phyloP scores from a whole-genome alignment of 2,329 filamentous ascomycete species.

The Colletotrichum somersetense region DNA sequence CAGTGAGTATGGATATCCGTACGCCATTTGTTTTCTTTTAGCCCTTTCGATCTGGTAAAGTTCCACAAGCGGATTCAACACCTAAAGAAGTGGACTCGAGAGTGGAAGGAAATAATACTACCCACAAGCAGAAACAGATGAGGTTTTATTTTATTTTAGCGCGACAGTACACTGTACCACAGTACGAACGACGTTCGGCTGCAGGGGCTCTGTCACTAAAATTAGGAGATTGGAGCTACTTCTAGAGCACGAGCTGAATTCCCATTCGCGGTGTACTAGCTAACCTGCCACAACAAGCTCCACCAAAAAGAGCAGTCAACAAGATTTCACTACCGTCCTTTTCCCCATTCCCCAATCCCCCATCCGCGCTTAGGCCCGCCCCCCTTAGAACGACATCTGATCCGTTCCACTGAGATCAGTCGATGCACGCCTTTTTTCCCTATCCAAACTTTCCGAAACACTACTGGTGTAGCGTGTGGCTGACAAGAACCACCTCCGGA shows the following conservation, averaged over 20 bases:
- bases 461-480: slow-evolving; percentile 16
- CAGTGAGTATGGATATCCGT: not conserved
- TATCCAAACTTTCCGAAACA: slow-evolving; percentile 26
- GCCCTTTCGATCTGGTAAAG: not conserved
- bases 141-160: not conserved
- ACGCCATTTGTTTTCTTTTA: not conserved
- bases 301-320: slow-evolving; percentile 30
- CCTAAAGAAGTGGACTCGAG: slow-evolving; percentile 19
- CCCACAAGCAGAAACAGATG: slow-evolving; percentile 15
- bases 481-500: slow-evolving; percentile 15
- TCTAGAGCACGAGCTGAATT: slow-evolving; percentile 13
- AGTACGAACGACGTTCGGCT: not conserved
- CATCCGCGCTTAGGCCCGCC: slow-evolving; percentile 34
- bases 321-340: slow-evolving; percentile 13
- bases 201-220: slow-evolving; percentile 36
- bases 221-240: slow-evolving; percentile 32
- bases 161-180: not conserved
- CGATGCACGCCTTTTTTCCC: slow-evolving; percentile 24
- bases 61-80: slow-evolving; percentile 1
- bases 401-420: slow-evolving; percentile 9
- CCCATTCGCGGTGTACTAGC: slow-evolving; percentile 7
- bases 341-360: slow-evolving; percentile 28
- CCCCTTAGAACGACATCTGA: slow-evolving; percentile 32
- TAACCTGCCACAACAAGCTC: slow-evolving; percentile 23
- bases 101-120: slow-evolving; percentile 31